Evolutionary conservation across 2,329 filamentous ascomycete species (phyloP), one percentile per base, ranked within the genome.

Genomic region (Nigrospora sphaerica): DNA sequence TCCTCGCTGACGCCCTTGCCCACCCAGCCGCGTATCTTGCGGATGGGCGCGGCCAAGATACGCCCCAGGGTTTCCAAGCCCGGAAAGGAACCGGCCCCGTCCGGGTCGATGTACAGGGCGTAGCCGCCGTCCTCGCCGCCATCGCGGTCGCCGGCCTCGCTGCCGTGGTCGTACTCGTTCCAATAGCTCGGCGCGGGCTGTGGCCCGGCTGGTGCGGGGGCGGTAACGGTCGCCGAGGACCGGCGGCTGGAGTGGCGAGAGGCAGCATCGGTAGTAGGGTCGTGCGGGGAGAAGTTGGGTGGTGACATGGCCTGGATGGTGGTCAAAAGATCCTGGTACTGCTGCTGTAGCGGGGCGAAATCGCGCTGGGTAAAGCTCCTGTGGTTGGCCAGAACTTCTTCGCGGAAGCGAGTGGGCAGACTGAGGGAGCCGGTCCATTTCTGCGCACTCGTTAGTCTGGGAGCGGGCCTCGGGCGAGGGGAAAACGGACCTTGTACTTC

Each of bases 131-230:
- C 23, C 23, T 28, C 23, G 10, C 23, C 23, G 33, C 78, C 75
- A 38, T 81, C 74, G 13, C 74, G 67, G 3, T 75, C 80, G 42
- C 74, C 77, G 3, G 66, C 69, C 46, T 90, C 86, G 60, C 88
- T 89, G 10, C 86, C 86, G 60, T 91, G 70, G 54, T 95, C 88
- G 62, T 92, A 93, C 62, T 95, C 88, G 63, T 88, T 92, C 88
- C 88, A 95, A 39, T 71, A 69, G 6, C 23, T 28, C 14, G 66
- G 57, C 43, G 62, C 61, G 9, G 62, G 55, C 43, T 48, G 57
- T n/a, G 39, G 33, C 6, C 52, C 50, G 13, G 54, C 48, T 12
- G 47, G 42, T n/a, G 45, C 52, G 13, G 45, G 50, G 33, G 42
- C 46, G 10, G 52, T 32, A 11, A 54, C 50, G 9, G 56, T 32